These are phyloP conservation scores for Exophiala viscosa DNA, from an alignment of 2,329 filamentous ascomycete genomes.

Conservation along the genomic window DNA sequence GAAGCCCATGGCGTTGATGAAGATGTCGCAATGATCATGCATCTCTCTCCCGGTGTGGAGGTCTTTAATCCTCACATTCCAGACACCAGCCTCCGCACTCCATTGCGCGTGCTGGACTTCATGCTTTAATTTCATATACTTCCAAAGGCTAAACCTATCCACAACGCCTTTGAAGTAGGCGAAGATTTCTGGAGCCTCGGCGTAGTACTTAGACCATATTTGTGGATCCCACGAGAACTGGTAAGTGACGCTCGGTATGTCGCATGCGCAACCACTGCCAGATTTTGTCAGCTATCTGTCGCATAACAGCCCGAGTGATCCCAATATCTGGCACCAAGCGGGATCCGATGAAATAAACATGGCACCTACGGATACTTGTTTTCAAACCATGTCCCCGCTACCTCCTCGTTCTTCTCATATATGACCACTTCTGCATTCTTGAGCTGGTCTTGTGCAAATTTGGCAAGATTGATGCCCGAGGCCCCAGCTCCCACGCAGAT, in stretches of 20 bases:
- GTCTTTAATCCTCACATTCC: slow-evolving; percentile 34
- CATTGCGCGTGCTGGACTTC: slow-evolving; percentile 37
- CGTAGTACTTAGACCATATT: slow-evolving; percentile 41
- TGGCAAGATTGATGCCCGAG: slow-evolving; percentile 3
- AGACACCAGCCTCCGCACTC: slow-evolving; percentile 36
- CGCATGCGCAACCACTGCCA: slow-evolving; percentile 45
- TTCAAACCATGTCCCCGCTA: slow-evolving; percentile 42
- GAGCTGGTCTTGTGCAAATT: slow-evolving; percentile 1
- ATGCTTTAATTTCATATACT: slow-evolving; percentile 37
- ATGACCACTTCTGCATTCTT: slow-evolving; percentile 1
- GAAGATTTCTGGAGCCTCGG: slow-evolving; percentile 39
- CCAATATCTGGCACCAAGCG: too few species aligned
- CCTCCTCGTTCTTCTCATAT: slow-evolving; percentile 22
- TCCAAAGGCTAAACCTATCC: slow-evolving; percentile 37
- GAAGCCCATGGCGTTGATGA: slow-evolving; percentile 32
- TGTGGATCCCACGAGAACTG: slow-evolving; percentile 37
- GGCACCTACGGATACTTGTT: slow-evolving; percentile 35
- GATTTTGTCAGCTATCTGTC: not conserved
- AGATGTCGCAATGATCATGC: slow-evolving; percentile 32
- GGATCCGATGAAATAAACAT: too few species aligned
- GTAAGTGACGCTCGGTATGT: slow-evolving; percentile 60
- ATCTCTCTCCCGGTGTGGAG: slow-evolving; percentile 21
- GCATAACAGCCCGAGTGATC: not conserved
- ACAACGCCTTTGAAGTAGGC: slow-evolving; percentile 40
- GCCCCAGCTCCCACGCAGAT: not conserved